Evolutionary conservation across 2,329 filamentous ascomycete genomes (phyloP).

Genomic region (Neonectria magnoliae): DNA sequence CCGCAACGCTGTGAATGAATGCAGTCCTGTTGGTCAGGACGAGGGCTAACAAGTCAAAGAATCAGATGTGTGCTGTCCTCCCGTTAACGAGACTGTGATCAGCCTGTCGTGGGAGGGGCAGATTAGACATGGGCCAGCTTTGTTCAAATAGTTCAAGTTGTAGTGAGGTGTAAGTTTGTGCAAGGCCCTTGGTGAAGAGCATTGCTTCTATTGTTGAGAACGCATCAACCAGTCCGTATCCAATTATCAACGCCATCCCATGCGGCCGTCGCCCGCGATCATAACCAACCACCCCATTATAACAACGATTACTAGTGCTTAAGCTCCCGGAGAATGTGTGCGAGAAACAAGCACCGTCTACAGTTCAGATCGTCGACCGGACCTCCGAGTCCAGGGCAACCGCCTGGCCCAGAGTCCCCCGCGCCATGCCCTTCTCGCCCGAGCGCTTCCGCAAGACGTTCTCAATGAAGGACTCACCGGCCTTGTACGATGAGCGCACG

Average conservation of each 20-base stretch:
- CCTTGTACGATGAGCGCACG: constrained; percentile 96
- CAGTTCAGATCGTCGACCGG: constrained; percentile 34
- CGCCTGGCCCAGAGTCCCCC: constrained; percentile 50
- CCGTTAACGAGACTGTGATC: background rate
- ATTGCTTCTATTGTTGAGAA: constrained; percentile 44
- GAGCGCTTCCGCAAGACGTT: constrained; percentile 91
- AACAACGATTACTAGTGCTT: constrained; percentile 23
- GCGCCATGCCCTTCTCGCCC: constrained; percentile 52
- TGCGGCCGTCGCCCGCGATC: constrained; percentile 34
- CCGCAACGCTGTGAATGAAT: background rate
- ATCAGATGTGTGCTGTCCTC: background rate
- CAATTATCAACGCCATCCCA: constrained; percentile 40
- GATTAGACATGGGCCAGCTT: constrained; percentile 2
- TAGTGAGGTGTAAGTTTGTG: constrained; percentile 21
- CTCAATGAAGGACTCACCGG: constrained; percentile 98
- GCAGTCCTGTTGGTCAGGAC: no score
- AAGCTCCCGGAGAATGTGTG: background rate
- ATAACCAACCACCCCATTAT: constrained; percentile 36
- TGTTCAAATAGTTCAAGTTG: constrained; percentile 19
- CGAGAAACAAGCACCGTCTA: constrained; percentile 9
- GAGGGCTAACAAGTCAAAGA: background rate
- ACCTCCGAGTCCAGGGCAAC: constrained; percentile 51
- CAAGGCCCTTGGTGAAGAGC: constrained; percentile 44
- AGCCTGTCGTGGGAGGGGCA: background rate
- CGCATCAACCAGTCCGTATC: constrained; percentile 29